Evolutionary conservation across 2,329 filamentous ascomycete genomes (phyloP).

Genomic region (Trichoderma breve): DNA sequence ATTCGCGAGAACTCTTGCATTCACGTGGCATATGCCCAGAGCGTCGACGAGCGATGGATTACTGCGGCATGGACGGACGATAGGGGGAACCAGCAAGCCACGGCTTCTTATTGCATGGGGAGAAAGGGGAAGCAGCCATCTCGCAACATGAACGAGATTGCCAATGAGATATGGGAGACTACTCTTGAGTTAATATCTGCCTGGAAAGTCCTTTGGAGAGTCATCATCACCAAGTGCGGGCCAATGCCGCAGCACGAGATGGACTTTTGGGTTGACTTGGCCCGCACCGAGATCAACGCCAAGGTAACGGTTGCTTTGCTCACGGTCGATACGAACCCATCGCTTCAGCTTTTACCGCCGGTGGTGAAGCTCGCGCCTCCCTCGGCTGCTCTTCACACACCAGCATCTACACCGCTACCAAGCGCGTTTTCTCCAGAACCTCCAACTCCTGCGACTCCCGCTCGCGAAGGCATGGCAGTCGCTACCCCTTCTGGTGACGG

Average conservation of each 20-base stretch:
- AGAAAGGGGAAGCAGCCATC: constrained; percentile 53
- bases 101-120: constrained; percentile 69
- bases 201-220: constrained; percentile 72
- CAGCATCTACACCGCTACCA: constrained; percentile 65
- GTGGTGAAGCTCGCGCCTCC: constrained; percentile 48
- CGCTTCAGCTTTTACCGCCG: constrained; percentile 61
- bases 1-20: constrained; percentile 77
- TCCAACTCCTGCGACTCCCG: constrained; percentile 50
- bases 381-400: constrained; percentile 55
- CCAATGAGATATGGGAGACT: constrained; percentile 73
- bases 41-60: constrained; percentile 74
- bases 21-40: constrained; percentile 75
- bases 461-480: constrained; percentile 39
- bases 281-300: constrained; percentile 50
- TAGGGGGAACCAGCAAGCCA: constrained; percentile 69
- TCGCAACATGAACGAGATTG: constrained; percentile 60
- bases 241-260: constrained; percentile 66
- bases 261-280: constrained; percentile 56
- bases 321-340: constrained; percentile 63
- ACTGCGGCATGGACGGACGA: constrained; percentile 80
- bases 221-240: constrained; percentile 71
- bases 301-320: constrained; percentile 58
- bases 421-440: constrained; percentile 59
- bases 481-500: constrained; percentile 47
- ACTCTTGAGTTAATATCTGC: constrained; percentile 70